Conservation (phyloP, 345 rosid genomes). For the Lepidium africanum region DNA sequence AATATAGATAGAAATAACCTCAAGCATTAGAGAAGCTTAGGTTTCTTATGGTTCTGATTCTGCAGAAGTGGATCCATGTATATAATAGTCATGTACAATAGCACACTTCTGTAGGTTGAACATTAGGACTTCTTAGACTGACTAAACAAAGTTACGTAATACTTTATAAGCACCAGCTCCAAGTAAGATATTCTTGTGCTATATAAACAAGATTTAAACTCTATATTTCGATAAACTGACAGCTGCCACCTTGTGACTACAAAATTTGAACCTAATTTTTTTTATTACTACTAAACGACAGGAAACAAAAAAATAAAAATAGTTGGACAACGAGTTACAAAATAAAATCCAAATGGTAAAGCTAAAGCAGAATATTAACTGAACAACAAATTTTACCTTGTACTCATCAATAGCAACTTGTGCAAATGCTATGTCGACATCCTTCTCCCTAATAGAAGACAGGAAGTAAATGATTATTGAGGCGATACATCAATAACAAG, state of each 20-base stretch:
- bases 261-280: neutral
- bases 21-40: neutral
- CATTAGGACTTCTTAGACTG: neutral
- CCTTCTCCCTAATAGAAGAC: constrained; percentile 72
- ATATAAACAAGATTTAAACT: neutral
- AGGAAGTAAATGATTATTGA: constrained; percentile 1
- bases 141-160: neutral
- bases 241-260: neutral
- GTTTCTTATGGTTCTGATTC: neutral
- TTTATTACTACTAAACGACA: neutral
- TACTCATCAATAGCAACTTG: constrained; percentile 92
- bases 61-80: neutral
- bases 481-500: neutral
- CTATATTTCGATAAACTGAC: neutral
- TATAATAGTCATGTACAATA: neutral
- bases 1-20: constrained; percentile 7
- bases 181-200: neutral
- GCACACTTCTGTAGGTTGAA: neutral
- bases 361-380: neutral
- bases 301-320: neutral
- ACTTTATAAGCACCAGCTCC: constrained; percentile 4
- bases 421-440: constrained; percentile 78
- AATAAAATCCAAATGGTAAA: neutral
- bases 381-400: constrained; percentile 46
- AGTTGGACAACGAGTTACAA: constrained; percentile 2